A percentile compares a stretch with the other conserved stretches of the same genome.
Evolutionary conservation across 1,139 yeast species (phyloP).

Genomic region (Trichomonascaceae sp.): DNA sequence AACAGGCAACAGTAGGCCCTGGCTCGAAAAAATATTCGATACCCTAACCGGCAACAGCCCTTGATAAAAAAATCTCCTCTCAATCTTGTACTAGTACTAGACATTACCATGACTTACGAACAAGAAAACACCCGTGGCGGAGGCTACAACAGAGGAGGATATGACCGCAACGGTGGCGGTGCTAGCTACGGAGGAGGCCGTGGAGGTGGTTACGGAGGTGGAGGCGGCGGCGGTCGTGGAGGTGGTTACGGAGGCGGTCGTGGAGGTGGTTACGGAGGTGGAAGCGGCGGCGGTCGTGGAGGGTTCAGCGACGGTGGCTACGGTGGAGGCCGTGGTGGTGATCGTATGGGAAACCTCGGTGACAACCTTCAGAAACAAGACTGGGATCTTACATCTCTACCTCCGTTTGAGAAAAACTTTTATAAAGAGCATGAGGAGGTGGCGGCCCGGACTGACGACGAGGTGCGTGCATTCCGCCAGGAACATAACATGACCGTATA

Average conservation of each 20-base stretch:
- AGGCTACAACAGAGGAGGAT: slow-evolving; percentile 1
- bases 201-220: slow-evolving; percentile 4
- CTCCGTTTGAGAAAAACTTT: slow-evolving; percentile 90
- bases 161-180: neutral
- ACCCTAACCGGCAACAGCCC: no score
- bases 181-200: slow-evolving; percentile 1
- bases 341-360: slow-evolving; percentile 38
- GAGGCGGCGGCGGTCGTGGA: slow-evolving; percentile 1
- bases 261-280: slow-evolving; percentile 4
- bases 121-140: neutral
- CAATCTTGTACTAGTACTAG: no score
- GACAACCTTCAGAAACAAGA: slow-evolving; percentile 54
- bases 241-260: slow-evolving; percentile 1
- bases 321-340: slow-evolving; percentile 18
- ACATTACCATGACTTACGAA: slow-evolving; percentile 1
- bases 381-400: slow-evolving; percentile 67
- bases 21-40: no score
- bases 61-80: no score
- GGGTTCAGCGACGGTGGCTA: slow-evolving; percentile 7
- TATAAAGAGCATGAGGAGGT: slow-evolving; percentile 78
- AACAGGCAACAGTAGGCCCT: no score
- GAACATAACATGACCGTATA: slow-evolving; percentile 73
- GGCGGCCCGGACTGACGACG: slow-evolving; percentile 57
- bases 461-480: slow-evolving; percentile 61
- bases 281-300: slow-evolving; percentile 1